A percentile compares a stretch with the other conserved stretches of the same genome.
Conservation (phyloP, 805 yeast genomes). For the Saturnispora sanitii region DNA sequence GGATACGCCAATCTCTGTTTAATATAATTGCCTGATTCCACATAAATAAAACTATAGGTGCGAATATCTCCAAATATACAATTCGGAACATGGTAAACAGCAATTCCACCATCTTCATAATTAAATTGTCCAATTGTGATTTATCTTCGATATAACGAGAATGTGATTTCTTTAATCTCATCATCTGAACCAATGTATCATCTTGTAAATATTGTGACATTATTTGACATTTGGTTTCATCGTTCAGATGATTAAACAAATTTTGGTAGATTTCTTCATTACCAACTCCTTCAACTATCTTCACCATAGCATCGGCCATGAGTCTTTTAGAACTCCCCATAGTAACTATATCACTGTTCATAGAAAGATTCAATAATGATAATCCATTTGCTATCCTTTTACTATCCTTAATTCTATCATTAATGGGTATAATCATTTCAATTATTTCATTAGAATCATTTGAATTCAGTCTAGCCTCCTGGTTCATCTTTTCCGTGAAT, state of each 20-base stretch:
- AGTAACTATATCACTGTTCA: conserved; percentile 13
- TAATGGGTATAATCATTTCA: conserved; percentile 9
- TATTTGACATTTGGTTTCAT: conserved; percentile 14
- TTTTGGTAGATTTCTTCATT: conserved; percentile 8
- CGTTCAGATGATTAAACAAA: conserved; percentile 11
- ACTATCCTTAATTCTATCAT: not conserved
- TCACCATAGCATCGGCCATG: conserved; percentile 13
- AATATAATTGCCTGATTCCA: not conserved
- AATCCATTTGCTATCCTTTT: conserved; percentile 13
- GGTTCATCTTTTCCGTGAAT: conserved; percentile 6
- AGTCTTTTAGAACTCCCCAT: conserved; percentile 8
- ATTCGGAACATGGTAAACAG: not conserved
- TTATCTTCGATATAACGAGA: not conserved
- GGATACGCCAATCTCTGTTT: conserved; percentile 1
- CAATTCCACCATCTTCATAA: conserved; percentile 2
- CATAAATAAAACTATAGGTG: conserved; percentile 1
- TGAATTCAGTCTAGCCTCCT: conserved; percentile 1
- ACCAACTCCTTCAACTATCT: conserved; percentile 12
- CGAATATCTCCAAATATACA: not conserved
- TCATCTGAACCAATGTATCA: conserved; percentile 6
- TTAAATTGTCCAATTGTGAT: conserved; percentile 3
- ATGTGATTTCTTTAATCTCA: not conserved
- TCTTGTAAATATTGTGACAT: conserved; percentile 17
- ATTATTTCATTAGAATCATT: conserved; percentile 2
- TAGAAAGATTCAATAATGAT: conserved; percentile 14